A percentile compares a stretch with the other conserved stretches of the same genome.
Evolutionary conservation across 352 stramenopile species (phyloP).

Genomic region (Achlya hypogyna): DNA sequence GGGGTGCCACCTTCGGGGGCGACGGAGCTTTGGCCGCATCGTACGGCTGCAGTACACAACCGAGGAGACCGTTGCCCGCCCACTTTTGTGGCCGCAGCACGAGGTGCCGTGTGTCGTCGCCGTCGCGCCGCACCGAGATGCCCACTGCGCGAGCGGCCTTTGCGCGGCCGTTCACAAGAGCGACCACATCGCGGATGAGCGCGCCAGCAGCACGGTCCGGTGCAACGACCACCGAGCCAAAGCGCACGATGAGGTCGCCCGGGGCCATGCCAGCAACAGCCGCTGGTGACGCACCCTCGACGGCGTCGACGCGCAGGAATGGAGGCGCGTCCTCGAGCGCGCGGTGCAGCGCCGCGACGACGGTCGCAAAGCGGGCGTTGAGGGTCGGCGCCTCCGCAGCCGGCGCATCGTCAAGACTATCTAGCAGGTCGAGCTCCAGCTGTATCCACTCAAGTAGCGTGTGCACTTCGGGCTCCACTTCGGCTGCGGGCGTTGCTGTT

Average conservation of each 20-base stretch:
- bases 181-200: constrained; percentile 16
- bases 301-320: constrained; percentile 11
- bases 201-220: neutral
- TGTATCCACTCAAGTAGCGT: neutral
- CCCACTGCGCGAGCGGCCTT: neutral
- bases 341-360: neutral
- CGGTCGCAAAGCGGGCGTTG: neutral
- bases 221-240: neutral
- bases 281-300: constrained; percentile 9
- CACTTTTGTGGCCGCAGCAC: constrained; percentile 20
- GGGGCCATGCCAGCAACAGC: neutral
- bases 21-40: neutral
- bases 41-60: constrained; percentile 17
- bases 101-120: neutral
- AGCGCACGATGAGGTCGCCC: constrained; percentile 3
- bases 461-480: neutral
- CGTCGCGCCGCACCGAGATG: constrained; percentile 6
- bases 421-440: neutral
- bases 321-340: neutral
- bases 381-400: neutral
- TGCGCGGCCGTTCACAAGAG: constrained; percentile 1
- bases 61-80: constrained; percentile 11
- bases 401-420: neutral
- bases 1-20: neutral
- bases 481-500: neutral